Conservation (phyloP, 2,329 filamentous ascomycete genomes). For the Nectriaceae sp. region DNA sequence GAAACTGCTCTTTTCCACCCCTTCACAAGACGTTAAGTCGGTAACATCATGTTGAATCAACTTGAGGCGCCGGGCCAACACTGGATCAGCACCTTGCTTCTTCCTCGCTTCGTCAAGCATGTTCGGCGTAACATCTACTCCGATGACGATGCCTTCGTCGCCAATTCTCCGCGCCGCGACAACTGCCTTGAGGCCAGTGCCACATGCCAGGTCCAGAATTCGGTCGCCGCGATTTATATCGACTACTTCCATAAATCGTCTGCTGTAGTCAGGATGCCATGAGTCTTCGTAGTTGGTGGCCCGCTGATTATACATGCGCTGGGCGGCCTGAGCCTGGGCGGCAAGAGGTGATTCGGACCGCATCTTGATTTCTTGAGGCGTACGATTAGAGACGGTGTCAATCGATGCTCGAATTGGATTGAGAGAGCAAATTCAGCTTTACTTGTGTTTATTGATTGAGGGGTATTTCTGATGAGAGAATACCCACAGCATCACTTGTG, state of each 20-base stretch:
- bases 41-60: conserved; percentile 32
- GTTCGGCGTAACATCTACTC: conserved; percentile 32
- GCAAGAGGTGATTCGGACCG: not conserved
- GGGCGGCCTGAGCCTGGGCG: conserved; percentile 14
- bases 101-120: conserved; percentile 34
- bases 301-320: conserved; percentile 35
- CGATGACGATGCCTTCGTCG: conserved; percentile 29
- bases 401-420: too few relatives aligned
- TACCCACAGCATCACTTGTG: too few relatives aligned
- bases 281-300: conserved; percentile 35
- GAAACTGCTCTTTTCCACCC: conserved; percentile 25
- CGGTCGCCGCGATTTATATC: conserved; percentile 26
- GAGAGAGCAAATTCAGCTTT: too few relatives aligned
- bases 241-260: conserved; percentile 30
- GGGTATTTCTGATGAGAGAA: too few relatives aligned
- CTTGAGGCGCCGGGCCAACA: conserved; percentile 19
- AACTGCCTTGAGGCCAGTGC: conserved; percentile 36
- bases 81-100: conserved; percentile 18
- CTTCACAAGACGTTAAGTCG: conserved; percentile 21
- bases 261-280: conserved; percentile 35
- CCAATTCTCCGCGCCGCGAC: conserved; percentile 30
- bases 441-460: too few relatives aligned
- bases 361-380: not conserved
- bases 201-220: conserved; percentile 36
- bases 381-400: not conserved